These are phyloP conservation scores for Alternaria panax DNA, from an alignment of 2,329 filamentous ascomycete genomes.

Conservation along the genomic window DNA sequence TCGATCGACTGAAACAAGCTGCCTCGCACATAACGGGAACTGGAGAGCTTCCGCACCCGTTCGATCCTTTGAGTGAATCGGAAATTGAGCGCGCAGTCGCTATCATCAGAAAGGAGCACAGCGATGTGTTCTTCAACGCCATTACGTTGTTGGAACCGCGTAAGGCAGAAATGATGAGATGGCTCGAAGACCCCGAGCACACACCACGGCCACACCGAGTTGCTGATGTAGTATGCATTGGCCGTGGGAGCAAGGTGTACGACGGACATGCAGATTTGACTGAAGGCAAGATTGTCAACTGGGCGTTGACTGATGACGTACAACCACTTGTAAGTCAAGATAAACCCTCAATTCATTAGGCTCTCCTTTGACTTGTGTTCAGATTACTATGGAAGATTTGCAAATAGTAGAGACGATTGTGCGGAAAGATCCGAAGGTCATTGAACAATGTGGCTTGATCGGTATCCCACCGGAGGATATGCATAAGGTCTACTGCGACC, in stretches of 20 bases:
- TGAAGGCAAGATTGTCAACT: constrained; percentile 71
- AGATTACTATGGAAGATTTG: constrained; percentile 92
- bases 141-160: constrained; percentile 84
- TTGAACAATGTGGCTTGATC: constrained; percentile 85
- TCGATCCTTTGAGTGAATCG: constrained; percentile 75
- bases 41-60: constrained; percentile 68
- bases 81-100: constrained; percentile 78
- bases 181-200: constrained; percentile 71
- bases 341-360: neutral
- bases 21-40: constrained; percentile 67
- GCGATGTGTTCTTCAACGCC: constrained; percentile 82
- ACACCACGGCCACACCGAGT: constrained; percentile 71
- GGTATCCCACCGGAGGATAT: constrained; percentile 84
- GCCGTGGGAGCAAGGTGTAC: constrained; percentile 77
- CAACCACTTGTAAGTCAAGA: constrained; percentile 73
- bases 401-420: constrained; percentile 78
- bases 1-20: constrained; percentile 70
- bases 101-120: constrained; percentile 73
- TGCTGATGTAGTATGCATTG: constrained; percentile 85
- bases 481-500: constrained; percentile 96
- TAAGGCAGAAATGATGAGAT: constrained; percentile 82
- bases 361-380: constrained; percentile 3
- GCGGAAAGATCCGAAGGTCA: constrained; percentile 81
- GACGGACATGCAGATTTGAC: constrained; percentile 82
- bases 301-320: constrained; percentile 77